Conservation (phyloP, 78 protist species). For the Planoprotostelium fungivorum region DNA sequence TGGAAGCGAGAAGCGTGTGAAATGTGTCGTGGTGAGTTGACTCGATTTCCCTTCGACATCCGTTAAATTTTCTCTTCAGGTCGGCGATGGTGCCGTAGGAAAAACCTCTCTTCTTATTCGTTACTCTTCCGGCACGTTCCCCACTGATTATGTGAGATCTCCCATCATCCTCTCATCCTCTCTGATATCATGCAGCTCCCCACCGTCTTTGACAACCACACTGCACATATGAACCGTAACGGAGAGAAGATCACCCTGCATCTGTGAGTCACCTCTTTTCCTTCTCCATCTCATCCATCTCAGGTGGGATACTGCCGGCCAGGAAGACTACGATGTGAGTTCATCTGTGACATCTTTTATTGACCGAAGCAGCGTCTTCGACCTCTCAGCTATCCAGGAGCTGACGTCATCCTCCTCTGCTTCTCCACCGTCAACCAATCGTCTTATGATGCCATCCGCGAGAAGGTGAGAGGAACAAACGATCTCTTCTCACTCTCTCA, state of each 20-base stretch:
- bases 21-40: not conserved
- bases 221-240: conserved; percentile 41
- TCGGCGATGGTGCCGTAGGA: conserved; percentile 82
- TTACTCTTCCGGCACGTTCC: conserved; percentile 59
- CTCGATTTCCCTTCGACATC: not conserved
- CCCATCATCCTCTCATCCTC: not conserved
- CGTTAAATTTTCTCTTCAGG: not conserved
- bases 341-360: not conserved
- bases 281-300: not conserved
- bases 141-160: conserved; percentile 47
- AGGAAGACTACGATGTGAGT: conserved; percentile 45
- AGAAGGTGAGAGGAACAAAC: conserved; percentile 13
- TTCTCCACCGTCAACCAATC: conserved; percentile 73
- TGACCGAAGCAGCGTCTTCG: conserved; percentile 85
- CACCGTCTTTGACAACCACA: conserved; percentile 66
- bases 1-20: not conserved
- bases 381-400: conserved; percentile 90
- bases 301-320: conserved; percentile 67
- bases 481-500: not conserved
- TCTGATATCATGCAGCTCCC: conserved; percentile 14
- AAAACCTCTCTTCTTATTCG: conserved; percentile 68
- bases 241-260: conserved; percentile 42
- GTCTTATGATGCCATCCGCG: conserved; percentile 79
- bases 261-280: not conserved
- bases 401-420: conserved; percentile 91